Evolutionary conservation across 148 eudicot genomes (phyloP).

Genomic region (Nepenthes gracilis): DNA sequence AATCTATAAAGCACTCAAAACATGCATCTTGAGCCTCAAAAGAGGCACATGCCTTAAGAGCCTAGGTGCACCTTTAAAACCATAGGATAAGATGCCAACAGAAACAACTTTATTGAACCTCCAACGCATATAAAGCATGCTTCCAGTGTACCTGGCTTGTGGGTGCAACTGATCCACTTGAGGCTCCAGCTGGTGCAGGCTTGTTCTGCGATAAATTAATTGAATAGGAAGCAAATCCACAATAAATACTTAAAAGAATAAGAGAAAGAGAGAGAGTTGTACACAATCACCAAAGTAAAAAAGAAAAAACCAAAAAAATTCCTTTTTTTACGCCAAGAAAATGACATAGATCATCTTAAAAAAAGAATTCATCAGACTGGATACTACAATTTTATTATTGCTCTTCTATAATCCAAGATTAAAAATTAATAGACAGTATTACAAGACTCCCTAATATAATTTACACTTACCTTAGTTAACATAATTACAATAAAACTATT

Average conservation of each 20-base stretch:
- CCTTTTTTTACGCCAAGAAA: too few species aligned
- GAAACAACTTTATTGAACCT: background rate
- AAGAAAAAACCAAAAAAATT: too few species aligned
- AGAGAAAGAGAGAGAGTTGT: background rate
- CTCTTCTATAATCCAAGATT: background rate
- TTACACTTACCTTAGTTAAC: constrained; percentile 43
- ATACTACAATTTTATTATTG: background rate
- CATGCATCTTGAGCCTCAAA: too few species aligned
- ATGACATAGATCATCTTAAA: too few species aligned
- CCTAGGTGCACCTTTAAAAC: too few species aligned
- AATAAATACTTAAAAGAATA: constrained; percentile 1
- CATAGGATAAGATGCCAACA: background rate
- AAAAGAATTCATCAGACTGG: too few species aligned
- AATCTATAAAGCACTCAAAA: too few species aligned
- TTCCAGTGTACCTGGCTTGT: constrained; percentile 29
- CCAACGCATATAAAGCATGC: background rate
- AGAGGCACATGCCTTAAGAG: too few species aligned
- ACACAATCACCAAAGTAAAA: background rate
- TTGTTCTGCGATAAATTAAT: constrained; percentile 32
- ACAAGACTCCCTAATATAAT: background rate
- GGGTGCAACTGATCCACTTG: constrained; percentile 40
- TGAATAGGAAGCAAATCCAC: background rate
- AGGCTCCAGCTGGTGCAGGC: constrained; percentile 39
- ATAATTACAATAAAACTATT: constrained; percentile 59
- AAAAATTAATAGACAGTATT: background rate